These are phyloP conservation scores for Nitzschia putrida DNA, from an alignment of 108 stramenopile genomes.

Conservation along the genomic window DNA sequence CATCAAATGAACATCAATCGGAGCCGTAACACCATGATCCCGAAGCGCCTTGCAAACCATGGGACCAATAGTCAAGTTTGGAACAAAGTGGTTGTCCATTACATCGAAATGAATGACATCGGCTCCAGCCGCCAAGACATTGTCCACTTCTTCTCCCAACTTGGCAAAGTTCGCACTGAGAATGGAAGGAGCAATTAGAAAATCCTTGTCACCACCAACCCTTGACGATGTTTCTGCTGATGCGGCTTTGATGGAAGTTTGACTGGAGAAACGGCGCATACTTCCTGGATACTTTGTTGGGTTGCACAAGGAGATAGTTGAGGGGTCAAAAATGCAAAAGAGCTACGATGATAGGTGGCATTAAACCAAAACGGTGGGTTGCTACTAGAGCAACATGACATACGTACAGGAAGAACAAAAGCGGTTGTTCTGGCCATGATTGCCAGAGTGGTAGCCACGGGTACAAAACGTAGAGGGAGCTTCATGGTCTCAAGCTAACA, in stretches of 20 bases:
- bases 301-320: no score
- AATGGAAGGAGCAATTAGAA: slow-evolving; percentile 98
- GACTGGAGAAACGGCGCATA: background rate
- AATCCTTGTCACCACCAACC: slow-evolving; percentile 93
- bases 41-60: slow-evolving; percentile 99
- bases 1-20: slow-evolving; percentile 99
- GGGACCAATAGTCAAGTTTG: slow-evolving; percentile 98
- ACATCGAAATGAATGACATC: slow-evolving; percentile 99
- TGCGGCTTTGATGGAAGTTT: background rate
- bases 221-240: slow-evolving; percentile 46
- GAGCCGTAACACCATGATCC: slow-evolving; percentile 96
- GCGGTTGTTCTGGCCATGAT: no score
- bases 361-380: no score
- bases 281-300: no score
- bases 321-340: no score
- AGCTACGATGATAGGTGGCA: no score
- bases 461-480: no score
- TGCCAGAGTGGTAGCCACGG: no score
- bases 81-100: slow-evolving; percentile 99
- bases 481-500: no score
- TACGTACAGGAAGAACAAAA: no score
- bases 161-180: slow-evolving; percentile 97
- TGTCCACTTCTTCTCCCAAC: slow-evolving; percentile 97
- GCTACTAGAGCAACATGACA: no score
- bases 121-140: slow-evolving; percentile 95